Base-by-base conservation (phyloP, 768 basidiomycete genomes). In the Collybiopsis luxurians region DNA sequence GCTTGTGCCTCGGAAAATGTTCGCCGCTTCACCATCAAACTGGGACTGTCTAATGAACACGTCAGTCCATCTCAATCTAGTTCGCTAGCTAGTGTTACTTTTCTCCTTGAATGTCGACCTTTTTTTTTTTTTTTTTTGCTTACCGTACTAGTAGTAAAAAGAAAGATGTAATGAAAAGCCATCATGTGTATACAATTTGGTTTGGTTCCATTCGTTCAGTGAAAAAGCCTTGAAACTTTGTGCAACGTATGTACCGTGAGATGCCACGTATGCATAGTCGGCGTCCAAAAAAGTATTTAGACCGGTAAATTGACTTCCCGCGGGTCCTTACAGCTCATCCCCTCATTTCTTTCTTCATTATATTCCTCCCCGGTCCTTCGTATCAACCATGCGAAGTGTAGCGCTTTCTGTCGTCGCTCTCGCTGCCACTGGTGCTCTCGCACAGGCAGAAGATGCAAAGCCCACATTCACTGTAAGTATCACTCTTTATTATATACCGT, bases 331-430 rank as follows among this genome's bases (percentile, higher is more conserved):
- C 53, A 54, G 42, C 40, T 54, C 45, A 55, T 38, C 30, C 19
- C 43, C 34, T 26, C 28, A 15, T 34, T 26, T 34, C 61, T 65
- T 61, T 64, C 71, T 69, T 66, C 62, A 59, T 62, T 67, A 55
- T 63, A 63, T 69, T 62, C 62, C 67, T 64, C 72, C 66, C 68
- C 68, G 80, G 77, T 75, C 85, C 85, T 89, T 88, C 86, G 86
- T 89, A 77, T 62, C 70, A 15, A 74, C 75, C 67, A 93, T 93
- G 91, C 89, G 91, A 87, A 86, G 89, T 71, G 86, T 89, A 84
- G 82, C 90, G 79, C 82, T 92, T 69, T 89, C 89, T 67, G 79
- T 86, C 65, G 73, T 92, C 64, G 87, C 81, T 63, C 73, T 88
- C 57, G 86, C 81, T 61, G 88, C 85, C 53, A 75, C 86, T 61